Evolutionary conservation across 768 basidiomycete genomes (phyloP).

Genomic region (Leccinum uliginosum): DNA sequence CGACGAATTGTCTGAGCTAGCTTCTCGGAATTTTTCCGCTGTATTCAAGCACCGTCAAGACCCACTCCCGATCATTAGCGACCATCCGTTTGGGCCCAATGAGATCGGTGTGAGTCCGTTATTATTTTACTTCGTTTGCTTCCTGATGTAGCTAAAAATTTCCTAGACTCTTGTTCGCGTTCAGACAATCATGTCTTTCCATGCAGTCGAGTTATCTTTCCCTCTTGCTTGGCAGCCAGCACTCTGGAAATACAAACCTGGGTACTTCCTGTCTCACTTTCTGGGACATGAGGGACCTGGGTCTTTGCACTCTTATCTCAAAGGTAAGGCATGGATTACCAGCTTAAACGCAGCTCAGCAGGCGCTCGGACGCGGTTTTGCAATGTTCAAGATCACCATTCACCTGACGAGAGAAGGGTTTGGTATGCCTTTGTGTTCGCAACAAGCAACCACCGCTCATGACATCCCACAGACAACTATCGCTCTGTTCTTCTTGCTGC

Average conservation of each 20-base stretch:
- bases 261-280: constrained; percentile 71
- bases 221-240: constrained; percentile 69
- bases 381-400: constrained; percentile 81
- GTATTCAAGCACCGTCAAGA: constrained; percentile 60
- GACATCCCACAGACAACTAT: constrained; percentile 51
- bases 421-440: constrained; percentile 43
- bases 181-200: constrained; percentile 88
- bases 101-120: constrained; percentile 62
- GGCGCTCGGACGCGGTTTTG: constrained; percentile 75
- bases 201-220: constrained; percentile 79
- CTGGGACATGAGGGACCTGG: constrained; percentile 92
- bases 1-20: constrained; percentile 63
- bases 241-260: constrained; percentile 76
- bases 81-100: constrained; percentile 72
- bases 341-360: constrained; percentile 67
- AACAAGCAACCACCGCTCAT: constrained; percentile 3
- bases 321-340: constrained; percentile 84
- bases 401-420: constrained; percentile 84
- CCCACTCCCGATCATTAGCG: constrained; percentile 56
- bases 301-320: constrained; percentile 86
- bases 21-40: constrained; percentile 66
- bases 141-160: background rate
- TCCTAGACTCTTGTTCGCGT: constrained; percentile 70
- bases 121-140: constrained; percentile 12
- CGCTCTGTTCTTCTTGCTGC: constrained; percentile 60